phyloP scores from a whole-genome alignment of 495 filamentous ascomycete genomes.

The Chaetomium cochliodes region DNA sequence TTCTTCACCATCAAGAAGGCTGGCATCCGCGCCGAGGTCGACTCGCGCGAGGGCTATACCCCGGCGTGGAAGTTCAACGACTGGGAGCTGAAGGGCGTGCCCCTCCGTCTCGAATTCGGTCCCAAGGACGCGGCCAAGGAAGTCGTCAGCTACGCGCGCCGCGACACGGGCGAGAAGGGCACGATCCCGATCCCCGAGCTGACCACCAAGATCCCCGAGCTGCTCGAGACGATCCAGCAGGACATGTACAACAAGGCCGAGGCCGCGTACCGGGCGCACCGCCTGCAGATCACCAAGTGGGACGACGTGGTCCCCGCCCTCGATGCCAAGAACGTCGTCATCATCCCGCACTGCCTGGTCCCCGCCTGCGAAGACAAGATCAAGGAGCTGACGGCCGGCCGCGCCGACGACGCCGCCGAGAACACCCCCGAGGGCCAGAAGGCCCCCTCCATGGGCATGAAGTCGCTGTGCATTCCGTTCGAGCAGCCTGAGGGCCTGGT shows the following conservation, averaged over 20 bases:
- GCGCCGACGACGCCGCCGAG: constrained; percentile 62
- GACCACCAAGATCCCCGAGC: constrained; percentile 63
- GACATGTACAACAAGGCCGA: constrained; percentile 85
- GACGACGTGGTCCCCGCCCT: constrained; percentile 83
- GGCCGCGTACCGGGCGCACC: constrained; percentile 69
- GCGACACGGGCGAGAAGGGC: constrained; percentile 80
- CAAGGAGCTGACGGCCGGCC: constrained; percentile 81
- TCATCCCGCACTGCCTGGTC: constrained; percentile 80
- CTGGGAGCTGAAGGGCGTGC: constrained; percentile 92
- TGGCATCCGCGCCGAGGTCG: constrained; percentile 68
- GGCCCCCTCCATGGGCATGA: constrained; percentile 93
- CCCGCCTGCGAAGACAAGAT: constrained; percentile 89
- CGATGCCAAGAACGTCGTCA: constrained; percentile 83
- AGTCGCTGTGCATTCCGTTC: constrained; percentile 95
- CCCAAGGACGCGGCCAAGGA: constrained; percentile 85
- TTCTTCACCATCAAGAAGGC: constrained; percentile 61
- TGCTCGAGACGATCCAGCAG: constrained; percentile 84
- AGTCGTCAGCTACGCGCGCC: constrained; percentile 78
- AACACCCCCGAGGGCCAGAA: constrained; percentile 67
- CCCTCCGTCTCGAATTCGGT: constrained; percentile 89
- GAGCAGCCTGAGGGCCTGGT: constrained; percentile 83
- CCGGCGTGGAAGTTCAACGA: constrained; percentile 98
- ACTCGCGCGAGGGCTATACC: constrained; percentile 81
- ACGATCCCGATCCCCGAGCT: constrained; percentile 72
- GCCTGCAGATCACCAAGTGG: constrained; percentile 79